Percentiles rank a stretch among this genome's conserved stretches.
phyloP scores from a whole-genome alignment of 768 basidiomycete genomes.

The Boletus subcaerulescens region DNA sequence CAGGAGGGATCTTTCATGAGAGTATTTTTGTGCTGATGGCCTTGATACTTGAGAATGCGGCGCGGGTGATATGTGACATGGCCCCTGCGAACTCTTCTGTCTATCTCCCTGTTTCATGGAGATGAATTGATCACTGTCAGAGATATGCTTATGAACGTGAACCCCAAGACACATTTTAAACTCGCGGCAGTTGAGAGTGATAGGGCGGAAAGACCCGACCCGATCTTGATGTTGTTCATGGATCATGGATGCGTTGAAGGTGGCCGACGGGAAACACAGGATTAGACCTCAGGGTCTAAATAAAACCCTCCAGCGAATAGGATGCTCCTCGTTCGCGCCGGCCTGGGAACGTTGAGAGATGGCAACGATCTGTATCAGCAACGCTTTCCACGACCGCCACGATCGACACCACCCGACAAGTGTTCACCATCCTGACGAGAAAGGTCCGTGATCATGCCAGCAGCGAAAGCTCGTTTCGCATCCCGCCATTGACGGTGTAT shows the following conservation, averaged over 20 bases:
- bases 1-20: slow-evolving; percentile 2
- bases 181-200: slow-evolving; percentile 3
- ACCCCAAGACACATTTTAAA: slow-evolving; percentile 4
- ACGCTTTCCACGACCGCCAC: slow-evolving; percentile 6
- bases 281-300: not conserved
- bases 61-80: slow-evolving; percentile 12
- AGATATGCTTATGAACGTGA: slow-evolving; percentile 4
- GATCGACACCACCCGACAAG: slow-evolving; percentile 9
- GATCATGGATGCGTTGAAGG: not conserved
- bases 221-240: not conserved
- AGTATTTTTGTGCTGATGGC: slow-evolving; percentile 6
- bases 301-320: not conserved
- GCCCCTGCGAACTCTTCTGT: slow-evolving; percentile 11
- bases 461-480: not conserved
- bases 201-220: not conserved
- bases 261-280: not conserved
- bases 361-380: not conserved
- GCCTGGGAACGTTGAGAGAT: not conserved
- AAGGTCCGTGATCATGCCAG: too few species aligned
- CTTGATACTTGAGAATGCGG: slow-evolving; percentile 4
- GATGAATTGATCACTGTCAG: slow-evolving; percentile 15
- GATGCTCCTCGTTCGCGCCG: not conserved
- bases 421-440: not conserved
- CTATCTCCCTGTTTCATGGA: slow-evolving; percentile 19
- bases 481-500: slow-evolving; percentile 16